phyloP scores from a whole-genome alignment of 768 basidiomycete species.

The Podaxis pistillaris region DNA sequence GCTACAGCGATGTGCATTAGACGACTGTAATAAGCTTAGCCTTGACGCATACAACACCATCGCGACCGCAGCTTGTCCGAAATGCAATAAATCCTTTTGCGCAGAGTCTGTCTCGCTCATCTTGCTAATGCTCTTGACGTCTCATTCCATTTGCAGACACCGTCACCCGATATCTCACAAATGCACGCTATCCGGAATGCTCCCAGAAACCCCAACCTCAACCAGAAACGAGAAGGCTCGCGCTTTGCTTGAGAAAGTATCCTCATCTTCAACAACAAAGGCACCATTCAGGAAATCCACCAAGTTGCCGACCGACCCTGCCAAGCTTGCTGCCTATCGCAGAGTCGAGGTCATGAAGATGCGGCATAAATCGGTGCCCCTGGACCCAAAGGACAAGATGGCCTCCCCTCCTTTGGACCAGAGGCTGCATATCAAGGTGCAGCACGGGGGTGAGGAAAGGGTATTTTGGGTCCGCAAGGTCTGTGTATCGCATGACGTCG shows the following conservation, averaged over 20 bases:
- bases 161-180: constrained; percentile 62
- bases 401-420: constrained; percentile 49
- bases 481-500: constrained; percentile 12
- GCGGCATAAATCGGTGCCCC: constrained; percentile 66
- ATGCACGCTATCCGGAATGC: constrained; percentile 36
- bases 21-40: constrained; percentile 53
- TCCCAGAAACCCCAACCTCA: constrained; percentile 21
- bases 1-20: constrained; percentile 49
- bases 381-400: constrained; percentile 54
- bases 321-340: constrained; percentile 50
- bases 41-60: constrained; percentile 38
- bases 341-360: constrained; percentile 72
- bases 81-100: constrained; percentile 62
- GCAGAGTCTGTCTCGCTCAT: constrained; percentile 41
- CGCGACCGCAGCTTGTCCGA: constrained; percentile 38
- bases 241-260: constrained; percentile 36
- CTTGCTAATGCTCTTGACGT: not conserved
- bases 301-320: constrained; percentile 46
- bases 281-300: constrained; percentile 19
- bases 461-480: constrained; percentile 78
- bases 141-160: constrained; percentile 46
- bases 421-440: constrained; percentile 56
- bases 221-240: constrained; percentile 43
- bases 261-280: constrained; percentile 22
- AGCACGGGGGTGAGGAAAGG: constrained; percentile 33